Percentiles rank a stretch among this genome's conserved stretches.
These are phyloP conservation scores for Solanum gracilifrons DNA, from an alignment of 257 asterid genomes.

Conservation along the genomic window DNA sequence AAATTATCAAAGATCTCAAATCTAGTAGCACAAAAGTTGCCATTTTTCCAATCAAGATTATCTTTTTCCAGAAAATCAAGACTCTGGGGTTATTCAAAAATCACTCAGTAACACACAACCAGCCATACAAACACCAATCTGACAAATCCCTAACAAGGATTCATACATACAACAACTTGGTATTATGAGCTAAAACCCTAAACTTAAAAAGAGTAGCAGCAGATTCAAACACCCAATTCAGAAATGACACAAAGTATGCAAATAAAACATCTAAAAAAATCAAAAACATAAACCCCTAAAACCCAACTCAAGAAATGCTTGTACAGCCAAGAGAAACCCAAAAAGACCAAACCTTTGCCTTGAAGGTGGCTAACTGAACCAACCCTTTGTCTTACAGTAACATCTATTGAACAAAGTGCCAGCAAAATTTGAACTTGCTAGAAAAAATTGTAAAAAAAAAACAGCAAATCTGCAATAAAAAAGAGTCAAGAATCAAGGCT, in stretches of 20 bases:
- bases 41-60: background rate
- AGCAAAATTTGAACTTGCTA: background rate
- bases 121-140: background rate
- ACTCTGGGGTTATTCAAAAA: background rate
- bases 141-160: background rate
- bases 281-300: background rate
- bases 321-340: background rate
- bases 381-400: background rate
- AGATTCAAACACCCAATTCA: background rate
- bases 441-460: background rate
- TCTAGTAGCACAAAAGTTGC: background rate
- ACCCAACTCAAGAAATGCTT: background rate
- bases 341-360: background rate
- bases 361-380: background rate
- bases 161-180: background rate
- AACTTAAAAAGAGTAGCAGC: background rate
- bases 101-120: background rate
- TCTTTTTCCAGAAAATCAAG: background rate
- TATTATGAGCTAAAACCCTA: background rate
- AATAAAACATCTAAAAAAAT: background rate
- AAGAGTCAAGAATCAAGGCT: background rate
- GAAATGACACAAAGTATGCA: background rate
- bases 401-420: background rate
- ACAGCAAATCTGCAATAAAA: background rate
- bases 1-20: background rate